Evolutionary conservation across 139 green algal genomes (phyloP).

Genomic region (Ostreobium quekettii): DNA sequence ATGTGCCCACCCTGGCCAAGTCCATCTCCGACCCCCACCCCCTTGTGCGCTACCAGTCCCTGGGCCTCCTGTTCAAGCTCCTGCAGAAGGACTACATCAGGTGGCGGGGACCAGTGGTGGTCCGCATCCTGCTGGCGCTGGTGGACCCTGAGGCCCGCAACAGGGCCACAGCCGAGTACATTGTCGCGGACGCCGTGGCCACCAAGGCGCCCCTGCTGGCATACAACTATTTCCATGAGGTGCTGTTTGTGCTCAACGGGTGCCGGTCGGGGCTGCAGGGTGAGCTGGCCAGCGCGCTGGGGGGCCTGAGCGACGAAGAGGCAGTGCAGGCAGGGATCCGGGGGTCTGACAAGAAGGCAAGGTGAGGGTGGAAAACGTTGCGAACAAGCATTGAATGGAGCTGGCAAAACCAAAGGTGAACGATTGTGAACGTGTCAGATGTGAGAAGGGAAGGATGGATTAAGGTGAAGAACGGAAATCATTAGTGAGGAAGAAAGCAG

Average conservation of each 20-base stretch:
- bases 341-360: no score
- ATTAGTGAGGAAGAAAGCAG: no score
- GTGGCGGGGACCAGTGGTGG: constrained; percentile 77
- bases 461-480: no score
- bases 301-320: no score
- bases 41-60: constrained; percentile 57
- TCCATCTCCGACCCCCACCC: constrained; percentile 64
- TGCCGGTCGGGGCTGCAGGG: constrained; percentile 47
- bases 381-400: no score
- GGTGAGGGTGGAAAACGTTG: no score
- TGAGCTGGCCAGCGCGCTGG: no score
- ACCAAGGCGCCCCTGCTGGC: constrained; percentile 68
- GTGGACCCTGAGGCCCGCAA: constrained; percentile 51
- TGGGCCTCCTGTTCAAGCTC: constrained; percentile 68
- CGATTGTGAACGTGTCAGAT: no score
- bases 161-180: constrained; percentile 37
- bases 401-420: no score
- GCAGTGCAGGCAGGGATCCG: constrained; percentile 8
- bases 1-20: constrained; percentile 58
- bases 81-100: constrained; percentile 86
- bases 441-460: no score
- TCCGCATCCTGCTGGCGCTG: constrained; percentile 66
- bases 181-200: constrained; percentile 42
- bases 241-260: constrained; percentile 77
- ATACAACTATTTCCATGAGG: constrained; percentile 90